Evolutionary conservation across 305 asterid species (phyloP).

Genomic region (Fraxinus sp.): DNA sequence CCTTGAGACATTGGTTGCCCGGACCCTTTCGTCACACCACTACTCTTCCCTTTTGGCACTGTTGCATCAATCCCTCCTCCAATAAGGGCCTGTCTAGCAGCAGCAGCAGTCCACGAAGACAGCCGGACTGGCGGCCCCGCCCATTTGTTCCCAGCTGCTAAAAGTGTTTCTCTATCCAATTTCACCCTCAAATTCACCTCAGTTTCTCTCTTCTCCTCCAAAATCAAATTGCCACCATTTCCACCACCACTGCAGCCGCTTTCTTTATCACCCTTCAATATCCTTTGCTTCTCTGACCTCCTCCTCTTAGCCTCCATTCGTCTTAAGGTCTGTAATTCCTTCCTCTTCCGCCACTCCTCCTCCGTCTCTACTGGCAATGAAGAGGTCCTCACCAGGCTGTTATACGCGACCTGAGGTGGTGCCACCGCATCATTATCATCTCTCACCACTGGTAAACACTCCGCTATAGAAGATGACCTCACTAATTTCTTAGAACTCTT

Average conservation of each 20-base stretch:
- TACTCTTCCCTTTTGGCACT: constrained; percentile 47
- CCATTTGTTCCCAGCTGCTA: constrained; percentile 25
- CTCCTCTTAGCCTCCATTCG: constrained; percentile 94
- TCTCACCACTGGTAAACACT: constrained; percentile 58
- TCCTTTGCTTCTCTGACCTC: constrained; percentile 81
- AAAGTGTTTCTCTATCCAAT: constrained; percentile 46
- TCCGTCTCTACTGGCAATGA: constrained; percentile 89
- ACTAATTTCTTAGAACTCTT: constrained; percentile 48
- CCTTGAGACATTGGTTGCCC: neutral
- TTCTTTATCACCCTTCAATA: constrained; percentile 43
- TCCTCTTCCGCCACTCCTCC: constrained; percentile 93
- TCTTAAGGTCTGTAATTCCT: constrained; percentile 77
- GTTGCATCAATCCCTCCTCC: constrained; percentile 45
- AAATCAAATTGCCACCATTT: constrained; percentile 31
- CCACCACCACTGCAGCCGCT: constrained; percentile 28
- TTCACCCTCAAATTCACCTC: constrained; percentile 53
- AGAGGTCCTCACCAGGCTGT: constrained; percentile 56
- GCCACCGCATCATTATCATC: constrained; percentile 53
- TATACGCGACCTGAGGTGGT: constrained; percentile 33
- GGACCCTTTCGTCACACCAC: constrained; percentile 31
- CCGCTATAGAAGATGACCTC: constrained; percentile 78
- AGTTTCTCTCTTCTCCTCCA: constrained; percentile 54
- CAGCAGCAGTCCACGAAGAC: constrained; percentile 26
- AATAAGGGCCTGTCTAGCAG: constrained; percentile 25
- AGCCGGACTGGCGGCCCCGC: constrained; percentile 30